Evolutionary conservation across 345 rosid species (phyloP).

Genomic region (Clausena lansium): DNA sequence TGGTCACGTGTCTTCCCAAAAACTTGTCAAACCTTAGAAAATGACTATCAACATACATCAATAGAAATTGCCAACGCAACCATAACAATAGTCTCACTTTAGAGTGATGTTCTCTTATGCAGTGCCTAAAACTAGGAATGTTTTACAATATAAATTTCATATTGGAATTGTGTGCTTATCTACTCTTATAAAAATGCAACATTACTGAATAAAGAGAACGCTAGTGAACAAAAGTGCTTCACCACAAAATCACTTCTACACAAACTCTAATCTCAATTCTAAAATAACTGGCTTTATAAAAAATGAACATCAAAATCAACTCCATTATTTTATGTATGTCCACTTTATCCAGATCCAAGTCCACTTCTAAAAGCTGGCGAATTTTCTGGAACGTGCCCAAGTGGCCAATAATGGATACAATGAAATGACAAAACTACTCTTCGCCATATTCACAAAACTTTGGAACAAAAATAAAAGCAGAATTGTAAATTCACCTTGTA

Average conservation of each 20-base stretch:
- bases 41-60: neutral
- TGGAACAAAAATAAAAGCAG: neutral
- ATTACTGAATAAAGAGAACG: neutral
- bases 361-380: constrained; percentile 4
- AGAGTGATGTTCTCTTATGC: neutral
- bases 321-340: neutral
- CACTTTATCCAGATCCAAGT: constrained; percentile 7
- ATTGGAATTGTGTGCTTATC: neutral
- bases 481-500: constrained; percentile 52
- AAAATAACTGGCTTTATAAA: neutral
- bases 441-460: neutral
- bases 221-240: neutral
- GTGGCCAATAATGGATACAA: constrained; percentile 2
- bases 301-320: neutral
- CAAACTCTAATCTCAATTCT: neutral
- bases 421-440: neutral
- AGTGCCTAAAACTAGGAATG: neutral
- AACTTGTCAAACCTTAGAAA: neutral
- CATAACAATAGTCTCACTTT: neutral
- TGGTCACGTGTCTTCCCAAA: neutral
- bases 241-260: neutral
- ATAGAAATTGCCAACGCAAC: neutral
- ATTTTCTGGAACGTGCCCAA: constrained; percentile 14
- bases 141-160: neutral
- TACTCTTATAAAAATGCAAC: neutral